Percentiles rank a stretch among this genome's conserved stretches.
phyloP scores from a whole-genome alignment of 106 monocot genomes.

The Hemerocallis citrina region DNA sequence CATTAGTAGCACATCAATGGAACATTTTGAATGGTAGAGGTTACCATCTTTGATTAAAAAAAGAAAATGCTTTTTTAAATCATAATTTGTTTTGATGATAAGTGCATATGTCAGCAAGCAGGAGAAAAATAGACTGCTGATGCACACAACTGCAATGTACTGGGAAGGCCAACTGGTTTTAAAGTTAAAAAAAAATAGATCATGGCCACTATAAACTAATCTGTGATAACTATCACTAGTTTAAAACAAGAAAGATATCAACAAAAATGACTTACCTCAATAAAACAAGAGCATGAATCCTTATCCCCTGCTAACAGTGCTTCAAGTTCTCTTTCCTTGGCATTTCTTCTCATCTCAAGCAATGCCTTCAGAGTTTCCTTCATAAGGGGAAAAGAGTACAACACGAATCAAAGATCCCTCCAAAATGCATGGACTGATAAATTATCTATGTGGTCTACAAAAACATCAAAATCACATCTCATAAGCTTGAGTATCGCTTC shows the following conservation, averaged over 20 bases:
- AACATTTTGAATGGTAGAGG: too few relatives aligned
- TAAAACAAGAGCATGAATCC: constrained; percentile 90
- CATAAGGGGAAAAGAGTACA: constrained; percentile 4
- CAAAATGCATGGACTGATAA: too few relatives aligned
- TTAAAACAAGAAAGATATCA: neutral
- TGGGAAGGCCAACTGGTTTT: too few relatives aligned
- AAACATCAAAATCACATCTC: neutral
- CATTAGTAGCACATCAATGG: too few relatives aligned
- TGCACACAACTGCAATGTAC: too few relatives aligned
- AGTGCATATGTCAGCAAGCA: neutral
- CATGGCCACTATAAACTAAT: too few relatives aligned
- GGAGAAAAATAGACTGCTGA: neutral
- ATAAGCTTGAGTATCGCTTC: neutral
- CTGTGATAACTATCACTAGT: neutral
- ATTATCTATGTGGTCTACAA: too few relatives aligned
- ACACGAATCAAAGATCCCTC: neutral
- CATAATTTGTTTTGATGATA: neutral
- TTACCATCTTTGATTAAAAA: too few relatives aligned
- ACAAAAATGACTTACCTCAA: constrained; percentile 49
- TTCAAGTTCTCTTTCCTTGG: constrained; percentile 89
- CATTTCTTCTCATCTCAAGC: constrained; percentile 66
- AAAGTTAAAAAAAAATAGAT: too few relatives aligned
- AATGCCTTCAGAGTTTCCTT: constrained; percentile 73
- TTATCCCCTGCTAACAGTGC: constrained; percentile 75
- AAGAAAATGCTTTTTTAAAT: too few relatives aligned